A percentile compares a stretch with the other conserved stretches of the same genome.
Evolutionary conservation across 1,139 yeast species (phyloP).

Genomic region (Magnusiomyces fungicola): DNA sequence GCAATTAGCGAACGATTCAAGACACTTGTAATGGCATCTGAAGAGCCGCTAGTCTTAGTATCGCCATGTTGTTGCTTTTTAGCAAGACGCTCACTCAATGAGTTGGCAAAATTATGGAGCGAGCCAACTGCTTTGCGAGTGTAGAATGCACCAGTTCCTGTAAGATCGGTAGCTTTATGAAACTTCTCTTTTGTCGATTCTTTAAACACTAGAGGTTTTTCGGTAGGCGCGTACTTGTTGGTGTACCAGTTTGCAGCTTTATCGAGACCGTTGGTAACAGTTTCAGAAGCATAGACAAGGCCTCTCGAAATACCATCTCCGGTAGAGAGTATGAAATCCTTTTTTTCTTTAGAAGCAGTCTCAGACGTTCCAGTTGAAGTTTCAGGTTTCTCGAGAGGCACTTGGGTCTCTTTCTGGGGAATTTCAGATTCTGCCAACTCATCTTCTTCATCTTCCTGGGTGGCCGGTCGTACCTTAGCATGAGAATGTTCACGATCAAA

Average conservation of each 20-base stretch:
- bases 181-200: constrained; percentile 9
- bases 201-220: constrained; percentile 10
- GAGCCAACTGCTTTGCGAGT: constrained; percentile 10
- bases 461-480: constrained; percentile 7
- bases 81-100: constrained; percentile 8
- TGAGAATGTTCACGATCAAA: constrained; percentile 3
- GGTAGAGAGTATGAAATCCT: constrained; percentile 9
- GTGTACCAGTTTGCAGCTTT: constrained; percentile 14
- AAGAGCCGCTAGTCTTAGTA: constrained; percentile 17
- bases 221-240: constrained; percentile 8
- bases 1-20: constrained; percentile 14
- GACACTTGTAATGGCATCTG: constrained; percentile 5
- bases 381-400: too few species aligned
- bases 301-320: constrained; percentile 11
- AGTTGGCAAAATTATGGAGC: constrained; percentile 10
- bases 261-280: constrained; percentile 9
- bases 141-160: constrained; percentile 12
- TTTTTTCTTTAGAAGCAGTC: too few species aligned
- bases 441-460: constrained; percentile 2
- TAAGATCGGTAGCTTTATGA: constrained; percentile 6
- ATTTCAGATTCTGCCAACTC: too few species aligned
- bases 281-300: constrained; percentile 8
- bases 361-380: too few species aligned
- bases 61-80: constrained; percentile 24
- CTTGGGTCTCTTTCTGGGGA: too few species aligned